Base-by-base conservation (phyloP, 1,284 basidiomycete species). In the Fistulinella cinereoalba region DNA sequence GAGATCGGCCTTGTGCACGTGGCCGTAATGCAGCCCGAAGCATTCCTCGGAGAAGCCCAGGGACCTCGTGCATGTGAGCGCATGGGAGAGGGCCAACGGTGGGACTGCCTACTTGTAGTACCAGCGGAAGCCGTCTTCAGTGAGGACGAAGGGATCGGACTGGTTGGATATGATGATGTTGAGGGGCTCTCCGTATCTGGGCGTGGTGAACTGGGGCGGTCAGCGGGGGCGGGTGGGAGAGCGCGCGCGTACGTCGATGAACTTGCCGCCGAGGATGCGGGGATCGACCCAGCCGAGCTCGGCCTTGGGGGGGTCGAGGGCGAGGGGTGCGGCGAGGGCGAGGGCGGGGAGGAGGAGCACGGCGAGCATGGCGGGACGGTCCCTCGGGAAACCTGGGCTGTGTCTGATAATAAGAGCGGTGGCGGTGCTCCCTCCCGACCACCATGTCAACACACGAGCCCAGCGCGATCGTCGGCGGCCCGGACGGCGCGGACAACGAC, bases 21-120 rank as follows among this genome's bases (percentile, higher is more conserved):
- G 66, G n/a, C 85, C 86, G 24, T 76, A 72, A 59, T 89, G 86
- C 49, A 88, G 65, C 21, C 80, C 85, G 24, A 88, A 63, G 61
- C 87, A 90, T 63, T 90, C 86, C 41, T 74, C 74, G 12, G 86
- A 84, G 62, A 86, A 91, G 5, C 87, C 88, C 25, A 91, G 76
- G 5, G 87, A 88, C 62, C 86, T 87, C 43, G 33, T 29, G 37
- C 37, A 44, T 11, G 27, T 53, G 28, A 47, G 43, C 23, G n/a
- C 6, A 22, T 10, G 21, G 39, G 44, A 42, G 23, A 18, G 8
- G 36, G 27, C 10, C 11, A n/a, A 32, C 50, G 6, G 27, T 21
- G n/a, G 21, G 37, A 39, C 2, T 2, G 47, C 60, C 34, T 66
- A 72, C 85, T 82, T 75, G 68, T 78, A 60, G 70, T 83, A 76